Percentiles rank a stretch among this genome's conserved stretches.
These are phyloP conservation scores for Apiospora koreana DNA, from an alignment of 2,329 filamentous ascomycete genomes.

Conservation along the genomic window DNA sequence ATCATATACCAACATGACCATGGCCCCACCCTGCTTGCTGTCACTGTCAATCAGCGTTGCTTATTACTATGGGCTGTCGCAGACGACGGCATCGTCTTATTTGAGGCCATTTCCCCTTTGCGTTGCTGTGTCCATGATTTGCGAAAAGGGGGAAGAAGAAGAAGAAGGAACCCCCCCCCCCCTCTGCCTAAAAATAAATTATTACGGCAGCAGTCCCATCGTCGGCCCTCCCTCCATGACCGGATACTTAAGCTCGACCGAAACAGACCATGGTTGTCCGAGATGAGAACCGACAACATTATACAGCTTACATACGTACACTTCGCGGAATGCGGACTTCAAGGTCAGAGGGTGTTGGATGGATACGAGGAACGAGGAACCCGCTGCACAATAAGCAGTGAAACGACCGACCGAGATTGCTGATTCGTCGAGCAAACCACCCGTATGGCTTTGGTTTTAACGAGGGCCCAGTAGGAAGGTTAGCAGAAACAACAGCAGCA, in stretches of 20 bases:
- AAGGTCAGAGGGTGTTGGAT: too few relatives aligned
- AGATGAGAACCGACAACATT: not conserved
- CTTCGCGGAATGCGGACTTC: too few relatives aligned
- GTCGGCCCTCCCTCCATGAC: not conserved
- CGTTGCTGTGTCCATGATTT: not conserved
- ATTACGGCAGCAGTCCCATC: too few relatives aligned
- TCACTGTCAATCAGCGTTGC: not conserved
- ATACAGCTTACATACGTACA: not conserved
- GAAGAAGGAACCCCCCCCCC: too few relatives aligned
- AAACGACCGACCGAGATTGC: not conserved
- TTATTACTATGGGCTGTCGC: not conserved
- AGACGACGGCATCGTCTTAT: not conserved
- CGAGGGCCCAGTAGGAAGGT: not conserved
- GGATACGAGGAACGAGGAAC: not conserved
- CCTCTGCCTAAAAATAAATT: too few relatives aligned
- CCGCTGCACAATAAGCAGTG: not conserved
- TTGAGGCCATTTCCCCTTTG: slow-evolving; percentile 1
- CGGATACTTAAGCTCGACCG: not conserved
- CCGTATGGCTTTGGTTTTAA: not conserved
- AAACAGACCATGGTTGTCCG: not conserved
- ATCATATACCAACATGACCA: not conserved
- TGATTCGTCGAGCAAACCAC: not conserved
- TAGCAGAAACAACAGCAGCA: not conserved
- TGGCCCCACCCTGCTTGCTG: not conserved
- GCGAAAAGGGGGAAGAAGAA: not conserved